Conservation (phyloP, 306 rosid genomes). For the Castanea mollissima region DNA sequence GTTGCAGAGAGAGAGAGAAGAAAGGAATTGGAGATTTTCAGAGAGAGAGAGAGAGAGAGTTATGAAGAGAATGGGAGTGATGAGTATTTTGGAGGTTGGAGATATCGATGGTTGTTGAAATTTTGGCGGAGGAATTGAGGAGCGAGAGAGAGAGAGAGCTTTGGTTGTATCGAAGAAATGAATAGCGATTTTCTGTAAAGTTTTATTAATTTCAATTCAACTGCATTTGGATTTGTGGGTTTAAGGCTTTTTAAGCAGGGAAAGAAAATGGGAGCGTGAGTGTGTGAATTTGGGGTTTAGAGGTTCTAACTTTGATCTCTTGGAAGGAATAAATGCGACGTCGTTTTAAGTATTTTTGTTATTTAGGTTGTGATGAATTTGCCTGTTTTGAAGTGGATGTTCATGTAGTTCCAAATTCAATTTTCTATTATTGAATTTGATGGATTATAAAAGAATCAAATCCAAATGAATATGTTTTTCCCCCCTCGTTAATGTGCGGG, state of each 20-base stretch:
- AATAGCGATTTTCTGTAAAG: neutral
- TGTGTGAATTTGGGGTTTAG: neutral
- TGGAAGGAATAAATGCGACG: neutral
- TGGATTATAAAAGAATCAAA: too few species aligned
- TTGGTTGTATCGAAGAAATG: constrained; percentile 60
- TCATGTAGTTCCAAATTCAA: too few species aligned
- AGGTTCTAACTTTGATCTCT: neutral
- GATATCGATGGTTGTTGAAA: constrained; percentile 49
- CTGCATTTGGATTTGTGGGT: neutral
- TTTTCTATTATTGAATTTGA: too few species aligned
- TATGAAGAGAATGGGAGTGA: neutral
- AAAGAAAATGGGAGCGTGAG: neutral
- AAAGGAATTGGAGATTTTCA: neutral
- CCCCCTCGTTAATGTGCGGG: too few species aligned
- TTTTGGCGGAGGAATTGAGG: constrained; percentile 60
- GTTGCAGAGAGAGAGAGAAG: constrained; percentile 6
- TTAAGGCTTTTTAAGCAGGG: neutral
- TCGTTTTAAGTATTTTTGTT: neutral
- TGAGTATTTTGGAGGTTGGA: constrained; percentile 23
- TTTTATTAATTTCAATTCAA: neutral
- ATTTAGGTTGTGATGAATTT: too few species aligned
- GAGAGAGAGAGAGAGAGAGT: neutral
- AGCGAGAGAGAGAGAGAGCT: constrained; percentile 17
- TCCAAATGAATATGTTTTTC: too few species aligned
- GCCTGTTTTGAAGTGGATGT: too few species aligned